Conservation (phyloP, 306 rosid species). For the Sicyos edulis region DNA sequence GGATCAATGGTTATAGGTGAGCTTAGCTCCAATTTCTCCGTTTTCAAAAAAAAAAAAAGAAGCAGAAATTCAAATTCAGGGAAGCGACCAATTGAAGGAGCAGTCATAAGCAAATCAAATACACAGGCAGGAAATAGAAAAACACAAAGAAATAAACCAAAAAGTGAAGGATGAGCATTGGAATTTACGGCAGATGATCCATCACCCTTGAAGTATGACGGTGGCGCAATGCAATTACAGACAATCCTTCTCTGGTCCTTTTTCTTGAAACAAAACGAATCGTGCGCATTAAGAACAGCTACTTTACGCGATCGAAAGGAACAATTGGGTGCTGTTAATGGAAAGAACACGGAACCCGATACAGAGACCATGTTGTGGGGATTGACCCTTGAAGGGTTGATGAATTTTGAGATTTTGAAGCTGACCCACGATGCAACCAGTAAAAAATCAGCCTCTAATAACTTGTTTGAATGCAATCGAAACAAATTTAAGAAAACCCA, state of each 20-base stretch:
- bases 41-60: no score
- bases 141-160: background rate
- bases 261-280: constrained; percentile 21
- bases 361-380: constrained; percentile 46
- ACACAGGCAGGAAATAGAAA: background rate
- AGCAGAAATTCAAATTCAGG: background rate
- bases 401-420: constrained; percentile 15
- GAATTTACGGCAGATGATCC: constrained; percentile 51
- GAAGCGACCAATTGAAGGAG: no score
- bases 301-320: constrained; percentile 32
- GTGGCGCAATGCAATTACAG: constrained; percentile 83
- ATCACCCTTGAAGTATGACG: constrained; percentile 48
- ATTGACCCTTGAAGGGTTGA: background rate
- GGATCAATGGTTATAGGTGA: no score
- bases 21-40: no score
- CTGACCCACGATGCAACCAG: constrained; percentile 18
- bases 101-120: background rate
- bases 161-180: constrained; percentile 37
- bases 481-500: constrained; percentile 3
- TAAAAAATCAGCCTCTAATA: background rate
- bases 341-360: constrained; percentile 37
- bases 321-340: constrained; percentile 33
- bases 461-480: constrained; percentile 4
- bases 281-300: constrained; percentile 22
- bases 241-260: constrained; percentile 38